Percentiles rank a stretch among this genome's conserved stretches.
These are phyloP conservation scores for Suillus subalutaceus DNA, from an alignment of 768 basidiomycete genomes.

Conservation along the genomic window DNA sequence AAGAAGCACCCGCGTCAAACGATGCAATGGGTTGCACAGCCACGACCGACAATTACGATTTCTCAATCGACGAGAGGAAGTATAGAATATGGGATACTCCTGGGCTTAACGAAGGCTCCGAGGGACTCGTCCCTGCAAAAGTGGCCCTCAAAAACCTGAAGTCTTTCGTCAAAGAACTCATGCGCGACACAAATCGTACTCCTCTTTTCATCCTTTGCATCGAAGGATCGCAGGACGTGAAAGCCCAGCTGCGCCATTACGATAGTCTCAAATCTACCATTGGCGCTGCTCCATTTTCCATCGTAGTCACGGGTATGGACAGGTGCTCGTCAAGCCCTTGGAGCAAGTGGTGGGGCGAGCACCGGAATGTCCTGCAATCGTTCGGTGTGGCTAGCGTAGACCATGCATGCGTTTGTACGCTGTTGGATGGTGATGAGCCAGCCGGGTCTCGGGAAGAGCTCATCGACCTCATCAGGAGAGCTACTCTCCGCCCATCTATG, in stretches of 20 bases:
- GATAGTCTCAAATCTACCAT: background rate
- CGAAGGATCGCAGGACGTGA: background rate
- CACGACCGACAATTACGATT: slow-evolving; percentile 24
- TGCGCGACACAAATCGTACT: slow-evolving; percentile 12
- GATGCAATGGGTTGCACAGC: slow-evolving; percentile 33
- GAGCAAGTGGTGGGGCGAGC: slow-evolving; percentile 2
- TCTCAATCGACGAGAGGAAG: slow-evolving; percentile 29
- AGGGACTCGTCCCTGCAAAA: slow-evolving; percentile 26
- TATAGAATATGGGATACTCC: slow-evolving; percentile 35
- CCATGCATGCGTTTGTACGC: background rate
- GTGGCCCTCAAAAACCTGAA: slow-evolving; percentile 30
- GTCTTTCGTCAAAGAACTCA: slow-evolving; percentile 20
- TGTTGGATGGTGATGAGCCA: background rate
- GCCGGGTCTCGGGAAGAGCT: background rate
- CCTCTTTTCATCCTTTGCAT: slow-evolving; percentile 1
- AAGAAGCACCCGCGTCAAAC: slow-evolving; percentile 12
- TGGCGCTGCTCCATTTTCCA: background rate
- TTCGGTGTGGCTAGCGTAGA: background rate
- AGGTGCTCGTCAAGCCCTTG: background rate
- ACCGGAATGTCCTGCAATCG: background rate
- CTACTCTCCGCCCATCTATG: background rate
- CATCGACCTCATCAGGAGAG: background rate
- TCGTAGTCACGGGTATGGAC: slow-evolving; percentile 6
- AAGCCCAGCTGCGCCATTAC: background rate
- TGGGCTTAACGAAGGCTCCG: slow-evolving; percentile 26